These are phyloP conservation scores for Tolypocladium capitatum DNA, from an alignment of 2,329 filamentous ascomycete genomes.

Conservation along the genomic window DNA sequence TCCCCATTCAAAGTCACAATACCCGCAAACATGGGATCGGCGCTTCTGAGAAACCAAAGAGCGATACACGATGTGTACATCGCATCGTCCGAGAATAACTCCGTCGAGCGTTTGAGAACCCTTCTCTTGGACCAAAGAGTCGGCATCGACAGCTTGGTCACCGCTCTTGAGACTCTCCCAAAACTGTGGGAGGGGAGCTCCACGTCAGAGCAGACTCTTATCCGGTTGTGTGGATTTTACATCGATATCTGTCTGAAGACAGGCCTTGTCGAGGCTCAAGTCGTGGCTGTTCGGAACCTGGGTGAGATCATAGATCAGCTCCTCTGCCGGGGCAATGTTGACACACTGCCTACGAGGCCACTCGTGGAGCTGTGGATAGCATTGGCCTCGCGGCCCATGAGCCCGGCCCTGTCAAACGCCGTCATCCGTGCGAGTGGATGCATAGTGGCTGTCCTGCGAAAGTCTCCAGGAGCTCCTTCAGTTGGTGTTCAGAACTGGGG, in stretches of 20 bases:
- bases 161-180: conserved; percentile 20
- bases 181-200: conserved; percentile 16
- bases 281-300: conserved; percentile 33
- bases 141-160: conserved; percentile 22
- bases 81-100: conserved; percentile 10
- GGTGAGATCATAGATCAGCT: conserved; percentile 29
- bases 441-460: conserved; percentile 23
- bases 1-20: conserved; percentile 9
- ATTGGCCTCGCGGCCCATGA: conserved; percentile 25
- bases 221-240: conserved; percentile 29
- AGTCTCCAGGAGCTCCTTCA: conserved; percentile 5
- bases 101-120: conserved; percentile 10
- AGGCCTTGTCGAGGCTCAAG: conserved; percentile 29
- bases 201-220: conserved; percentile 11
- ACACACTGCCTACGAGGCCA: conserved; percentile 16
- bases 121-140: conserved; percentile 16
- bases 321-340: conserved; percentile 13
- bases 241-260: conserved; percentile 24
- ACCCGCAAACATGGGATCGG: conserved; percentile 13
- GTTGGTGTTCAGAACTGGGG: conserved; percentile 29
- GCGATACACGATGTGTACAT: conserved; percentile 24
- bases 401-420: conserved; percentile 35
- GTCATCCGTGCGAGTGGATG: conserved; percentile 34
- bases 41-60: conserved; percentile 26
- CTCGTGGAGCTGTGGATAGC: conserved; percentile 28